Base-by-base conservation (phyloP, 1,284 basidiomycete species). In the Cryptococcus maquisensis region DNA sequence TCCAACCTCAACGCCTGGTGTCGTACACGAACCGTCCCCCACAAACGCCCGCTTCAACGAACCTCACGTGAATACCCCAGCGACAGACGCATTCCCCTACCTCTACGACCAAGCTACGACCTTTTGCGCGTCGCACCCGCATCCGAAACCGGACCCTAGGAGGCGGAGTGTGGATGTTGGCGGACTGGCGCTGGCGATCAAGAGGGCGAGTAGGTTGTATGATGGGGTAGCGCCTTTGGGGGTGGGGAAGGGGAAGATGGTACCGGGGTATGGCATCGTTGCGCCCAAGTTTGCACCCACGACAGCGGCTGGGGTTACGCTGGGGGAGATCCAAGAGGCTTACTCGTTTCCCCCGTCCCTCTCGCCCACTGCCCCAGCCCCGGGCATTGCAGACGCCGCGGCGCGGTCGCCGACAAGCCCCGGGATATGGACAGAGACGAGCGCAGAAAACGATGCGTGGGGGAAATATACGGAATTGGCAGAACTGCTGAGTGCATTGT, bases 101-200 rank as follows among this genome's bases (percentile, higher is more conserved):
- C 18, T 50, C 35, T 23, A 35, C 49, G 32, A 43, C 28, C 38
- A 51, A 45, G 44, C 48, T 2, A 44, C 45, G 7, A 36, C 26
- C 23, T 47, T 57, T 15, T 32, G 35, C 26, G 36, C 44, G 3
- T 59, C 38, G 24, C 24, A 59, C 15, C 64, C 67, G 12, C 28
- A 7, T 1, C 3, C 10, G 28, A 32, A 7, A 9, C 46, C 47
- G 32, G 47, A 49, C 49, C 62, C 65, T 1, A 61, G 84, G n/a
- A 72, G 89, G 54, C 79, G 86, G 46, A 90, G 87, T 69, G 88
- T 90, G 56, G 90, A 93, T 71, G 81, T 88, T 40, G 89, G 90
- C 24, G 89, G 90, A 39, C 81, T 93, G 54, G 84, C 85, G 54
- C 83, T 90, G 43, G 88, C 89, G 1, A 81, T 88, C 40, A 80